A percentile compares a stretch with the other conserved stretches of the same genome.
Conservation (phyloP, 2,329 filamentous ascomycete genomes). For the Fusarium sambucinum region DNA sequence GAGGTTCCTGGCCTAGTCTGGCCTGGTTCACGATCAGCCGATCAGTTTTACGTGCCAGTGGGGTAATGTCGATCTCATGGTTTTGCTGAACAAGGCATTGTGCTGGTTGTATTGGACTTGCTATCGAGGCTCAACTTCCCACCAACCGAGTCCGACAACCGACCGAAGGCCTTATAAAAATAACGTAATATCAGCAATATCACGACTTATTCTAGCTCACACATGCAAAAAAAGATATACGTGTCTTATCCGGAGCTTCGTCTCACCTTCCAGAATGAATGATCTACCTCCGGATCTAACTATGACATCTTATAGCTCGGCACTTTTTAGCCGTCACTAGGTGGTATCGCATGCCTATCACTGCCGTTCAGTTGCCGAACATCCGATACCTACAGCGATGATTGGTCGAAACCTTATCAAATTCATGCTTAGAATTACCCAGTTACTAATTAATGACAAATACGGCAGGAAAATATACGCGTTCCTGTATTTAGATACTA, state of each 20-base stretch:
- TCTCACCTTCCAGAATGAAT: constrained; percentile 11
- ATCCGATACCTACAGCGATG: neutral
- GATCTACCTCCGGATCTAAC: neutral
- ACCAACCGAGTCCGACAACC: too few species aligned
- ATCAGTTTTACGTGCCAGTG: neutral
- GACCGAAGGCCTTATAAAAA: too few species aligned
- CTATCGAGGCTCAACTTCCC: too few species aligned
- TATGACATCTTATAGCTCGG: neutral
- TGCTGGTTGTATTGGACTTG: too few species aligned
- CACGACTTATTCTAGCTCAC: too few species aligned
- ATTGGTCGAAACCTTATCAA: constrained; percentile 7
- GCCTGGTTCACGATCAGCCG: neutral
- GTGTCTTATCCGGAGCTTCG: too few species aligned
- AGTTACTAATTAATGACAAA: neutral
- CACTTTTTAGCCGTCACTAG: constrained; percentile 16
- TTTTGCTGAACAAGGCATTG: too few species aligned
- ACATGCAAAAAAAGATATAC: too few species aligned
- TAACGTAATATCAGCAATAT: too few species aligned
- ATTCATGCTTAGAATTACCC: constrained; percentile 6
- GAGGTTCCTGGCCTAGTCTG: neutral
- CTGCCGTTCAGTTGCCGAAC: constrained; percentile 1
- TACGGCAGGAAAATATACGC: neutral
- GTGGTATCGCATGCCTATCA: neutral
- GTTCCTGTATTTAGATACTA: neutral
- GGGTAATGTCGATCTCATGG: too few species aligned